Base-by-base conservation (phyloP, 148 eudicot genomes). In the Talinum fruticosum region DNA sequence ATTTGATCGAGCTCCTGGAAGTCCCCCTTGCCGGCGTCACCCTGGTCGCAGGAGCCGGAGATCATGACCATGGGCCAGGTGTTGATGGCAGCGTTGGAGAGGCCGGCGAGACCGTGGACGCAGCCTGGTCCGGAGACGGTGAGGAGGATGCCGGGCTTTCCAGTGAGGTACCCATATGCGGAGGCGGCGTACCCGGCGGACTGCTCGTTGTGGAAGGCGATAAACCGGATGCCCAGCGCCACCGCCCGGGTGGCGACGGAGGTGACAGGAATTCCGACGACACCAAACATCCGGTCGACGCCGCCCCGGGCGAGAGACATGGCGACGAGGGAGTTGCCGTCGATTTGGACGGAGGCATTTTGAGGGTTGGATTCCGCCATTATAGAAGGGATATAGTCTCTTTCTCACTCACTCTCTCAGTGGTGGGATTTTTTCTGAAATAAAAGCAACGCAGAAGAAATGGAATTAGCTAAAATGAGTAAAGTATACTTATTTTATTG, bases 131-230 rank as follows among this genome's bases (percentile, higher is more conserved):
- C 99, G 72, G 99, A 96, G 61, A 96, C 97, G 26, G 99, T 93
- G 78, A 96, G 88, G 26, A 96, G 92, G 36, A 93, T 44, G 2
- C 95, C 99, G 23, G 99, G 97, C n/a, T 84, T 84, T 49, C 91
- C 84, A 32, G 95, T 91, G 83, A 96, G 97, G 83, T 76, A 96
- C 2, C 99, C 99, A 85, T 90, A 91, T 51, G 99, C 93, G 24
- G 97, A 91, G 79, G 99, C 97, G 64, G 99, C 97, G 83, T 96
- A 96, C 0, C 97, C 97, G 33, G 99, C 99, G 66, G 99, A 96
- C 24, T 96, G 97, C 77, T 96, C 99, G 91, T 96, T 96, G 88
- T 93, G 99, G 83, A 96, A 96, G 75, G 99, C 99, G 81, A 96
- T 79, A 87, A 96, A 96, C 1, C 99, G 97, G 85, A 96, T 85